Evolutionary conservation across 2,329 filamentous ascomycete genomes (phyloP), one percentile per base, ranked within the genome.

Genomic region (Epichloe hybrida): DNA sequence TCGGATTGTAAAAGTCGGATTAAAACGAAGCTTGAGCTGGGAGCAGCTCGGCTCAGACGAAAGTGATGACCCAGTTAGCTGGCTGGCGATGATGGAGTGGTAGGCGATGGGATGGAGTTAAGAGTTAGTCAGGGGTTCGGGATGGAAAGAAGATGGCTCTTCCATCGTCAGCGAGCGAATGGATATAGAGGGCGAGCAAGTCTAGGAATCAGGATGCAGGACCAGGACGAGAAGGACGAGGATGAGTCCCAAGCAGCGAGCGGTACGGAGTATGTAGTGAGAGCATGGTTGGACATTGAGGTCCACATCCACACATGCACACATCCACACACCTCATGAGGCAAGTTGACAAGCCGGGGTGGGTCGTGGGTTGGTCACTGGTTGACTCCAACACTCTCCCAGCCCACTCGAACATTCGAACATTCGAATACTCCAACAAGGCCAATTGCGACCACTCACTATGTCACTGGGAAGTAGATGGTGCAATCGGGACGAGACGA

Each of bases 1-100:
- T 46, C 36, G 48, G 36, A 21, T 20, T 2, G n/a, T n/a, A n/a
- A 15, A 96, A 96, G 48, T 45, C 39, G 47, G 36, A 23, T 21
- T 2, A 4, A n/a, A n/a, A 34, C 23, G 31, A 9, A 37, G 50
- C 43, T 49, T 49, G 49, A 51, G 50, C 49, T 51, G 36, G 17
- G 49, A 53, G 37, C 34, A 49, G 52, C 47, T 46, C 50, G 36
- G 50, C 50, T 48, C 43, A 17, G 36, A 36, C 35, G 39, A 23
- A 36, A 27, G 13, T 15, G 5, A 2, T 44, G 23, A 27, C 31
- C 43, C 39, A 37, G 50, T 12, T 46, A 20, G 36, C 20, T 12
- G 44, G 36, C 20, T 12, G 44, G n/a, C 15, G 20, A 37, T 35
- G 35, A 36, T 17, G 5, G 38, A 39, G 23, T 6, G 34, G n/a